Conservation (phyloP, 2,329 filamentous ascomycete species). For the Botrytis fabae region DNA sequence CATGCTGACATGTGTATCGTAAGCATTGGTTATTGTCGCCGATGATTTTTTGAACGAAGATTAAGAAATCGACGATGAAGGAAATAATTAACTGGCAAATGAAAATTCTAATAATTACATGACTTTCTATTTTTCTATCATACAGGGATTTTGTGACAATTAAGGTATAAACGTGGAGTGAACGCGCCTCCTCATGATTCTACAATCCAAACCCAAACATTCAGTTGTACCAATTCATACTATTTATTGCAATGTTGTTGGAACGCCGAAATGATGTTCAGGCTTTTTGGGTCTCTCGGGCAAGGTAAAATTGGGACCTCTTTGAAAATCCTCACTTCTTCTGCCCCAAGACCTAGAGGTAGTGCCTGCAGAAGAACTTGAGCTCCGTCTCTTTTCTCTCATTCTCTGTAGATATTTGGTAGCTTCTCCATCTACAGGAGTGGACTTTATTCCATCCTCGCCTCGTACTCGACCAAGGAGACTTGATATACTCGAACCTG, state of each 20-base stretch:
- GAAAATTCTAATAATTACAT: not conserved
- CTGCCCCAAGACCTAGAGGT: not conserved
- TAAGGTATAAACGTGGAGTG: not conserved
- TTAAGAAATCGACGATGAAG: not conserved
- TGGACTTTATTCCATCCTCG: not conserved
- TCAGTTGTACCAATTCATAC: not conserved
- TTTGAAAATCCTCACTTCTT: not conserved
- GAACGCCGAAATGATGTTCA: conserved; percentile 7
- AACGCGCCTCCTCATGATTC: not conserved
- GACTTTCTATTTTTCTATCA: not conserved
- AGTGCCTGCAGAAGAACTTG: not conserved
- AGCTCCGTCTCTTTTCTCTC: conserved; percentile 17
- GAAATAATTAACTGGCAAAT: not conserved
- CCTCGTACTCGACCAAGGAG: conserved; percentile 11
- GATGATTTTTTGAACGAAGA: not conserved
- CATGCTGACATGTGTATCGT: not conserved
- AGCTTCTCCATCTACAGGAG: conserved; percentile 12
- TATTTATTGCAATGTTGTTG: not conserved
- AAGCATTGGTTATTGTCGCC: not conserved
- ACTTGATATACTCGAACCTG: conserved; percentile 12
- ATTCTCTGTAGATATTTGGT: conserved; percentile 18
- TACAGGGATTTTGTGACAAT: not conserved
- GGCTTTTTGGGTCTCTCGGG: not conserved
- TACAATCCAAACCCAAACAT: not conserved
- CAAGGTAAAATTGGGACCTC: not conserved